phyloP scores from a whole-genome alignment of 2,329 filamentous ascomycete species.

The Fusarium solani-melongenae region DNA sequence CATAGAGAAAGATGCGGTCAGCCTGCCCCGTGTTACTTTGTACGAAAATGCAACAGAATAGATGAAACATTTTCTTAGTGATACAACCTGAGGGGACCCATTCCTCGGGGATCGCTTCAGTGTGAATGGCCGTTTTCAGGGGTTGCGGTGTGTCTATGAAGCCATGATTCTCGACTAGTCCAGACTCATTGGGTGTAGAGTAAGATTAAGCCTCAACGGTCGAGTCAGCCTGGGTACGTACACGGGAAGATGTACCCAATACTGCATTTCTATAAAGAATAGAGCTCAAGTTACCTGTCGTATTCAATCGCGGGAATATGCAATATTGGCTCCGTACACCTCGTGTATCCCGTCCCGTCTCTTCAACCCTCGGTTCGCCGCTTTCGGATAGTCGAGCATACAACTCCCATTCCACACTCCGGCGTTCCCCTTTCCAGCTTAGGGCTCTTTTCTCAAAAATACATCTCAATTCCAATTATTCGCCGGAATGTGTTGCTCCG shows the following conservation, averaged over 20 bases:
- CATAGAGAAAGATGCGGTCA: conserved; percentile 17
- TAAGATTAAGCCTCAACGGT: not conserved
- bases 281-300: not conserved
- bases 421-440: not conserved
- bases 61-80: conserved; percentile 3
- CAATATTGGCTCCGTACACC: not conserved
- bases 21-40: not conserved
- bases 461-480: not conserved
- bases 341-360: not conserved
- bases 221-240: not conserved
- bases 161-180: not conserved
- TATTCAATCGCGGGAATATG: not conserved
- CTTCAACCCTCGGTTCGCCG: not conserved
- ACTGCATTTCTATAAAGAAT: not conserved
- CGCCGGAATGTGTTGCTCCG: conserved; percentile 7
- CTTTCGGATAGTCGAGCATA: not conserved
- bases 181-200: not conserved
- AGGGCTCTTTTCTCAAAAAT: not conserved
- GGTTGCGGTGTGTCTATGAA: not conserved
- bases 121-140: not conserved
- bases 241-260: not conserved
- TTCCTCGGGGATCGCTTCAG: not conserved
- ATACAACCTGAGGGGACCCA: not conserved
- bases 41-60: not conserved
- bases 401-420: not conserved